A percentile compares a stretch with the other conserved stretches of the same genome.
phyloP scores from a whole-genome alignment of 306 rosid species.

The Alnus glutinosa region DNA sequence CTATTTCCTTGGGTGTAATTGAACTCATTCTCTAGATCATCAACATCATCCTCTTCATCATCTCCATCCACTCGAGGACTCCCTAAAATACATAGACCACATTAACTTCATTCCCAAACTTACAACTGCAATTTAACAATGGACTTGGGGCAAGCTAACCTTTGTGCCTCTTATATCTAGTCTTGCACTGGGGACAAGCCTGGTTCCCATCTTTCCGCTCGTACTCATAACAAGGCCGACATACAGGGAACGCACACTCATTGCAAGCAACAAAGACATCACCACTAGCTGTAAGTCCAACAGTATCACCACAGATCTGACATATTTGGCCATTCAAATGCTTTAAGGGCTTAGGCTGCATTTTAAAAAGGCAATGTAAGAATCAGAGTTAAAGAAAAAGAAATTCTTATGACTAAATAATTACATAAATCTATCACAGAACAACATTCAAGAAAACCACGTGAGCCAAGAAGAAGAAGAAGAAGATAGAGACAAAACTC shows the following conservation, averaged over 20 bases:
- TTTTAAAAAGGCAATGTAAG: slow-evolving; percentile 8
- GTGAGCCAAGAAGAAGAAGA: background rate
- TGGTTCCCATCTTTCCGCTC: slow-evolving; percentile 93
- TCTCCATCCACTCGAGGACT: slow-evolving; percentile 96
- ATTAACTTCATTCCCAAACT: slow-evolving; percentile 2
- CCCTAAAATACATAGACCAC: slow-evolving; percentile 53
- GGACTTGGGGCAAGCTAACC: slow-evolving; percentile 38
- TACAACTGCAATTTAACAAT: background rate
- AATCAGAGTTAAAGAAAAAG: slow-evolving; percentile 17
- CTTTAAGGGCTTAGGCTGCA: slow-evolving; percentile 85
- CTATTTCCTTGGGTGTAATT: slow-evolving; percentile 52
- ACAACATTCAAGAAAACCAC: background rate
- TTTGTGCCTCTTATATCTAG: slow-evolving; percentile 88
- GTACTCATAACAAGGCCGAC: slow-evolving; percentile 92
- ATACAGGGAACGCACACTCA: slow-evolving; percentile 96
- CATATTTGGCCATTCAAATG: slow-evolving; percentile 77
- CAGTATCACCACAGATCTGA: slow-evolving; percentile 89
- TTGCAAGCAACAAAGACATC: slow-evolving; percentile 96
- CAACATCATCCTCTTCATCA: slow-evolving; percentile 86
- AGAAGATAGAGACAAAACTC: background rate
- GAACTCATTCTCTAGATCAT: slow-evolving; percentile 92
- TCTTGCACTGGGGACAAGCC: slow-evolving; percentile 97
- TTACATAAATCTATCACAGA: background rate
- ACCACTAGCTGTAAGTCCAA: slow-evolving; percentile 70
- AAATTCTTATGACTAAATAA: background rate